Percentiles rank a stretch among this genome's conserved stretches.
phyloP scores from a whole-genome alignment of 352 stramenopile genomes.

The Phytophthora rubi region DNA sequence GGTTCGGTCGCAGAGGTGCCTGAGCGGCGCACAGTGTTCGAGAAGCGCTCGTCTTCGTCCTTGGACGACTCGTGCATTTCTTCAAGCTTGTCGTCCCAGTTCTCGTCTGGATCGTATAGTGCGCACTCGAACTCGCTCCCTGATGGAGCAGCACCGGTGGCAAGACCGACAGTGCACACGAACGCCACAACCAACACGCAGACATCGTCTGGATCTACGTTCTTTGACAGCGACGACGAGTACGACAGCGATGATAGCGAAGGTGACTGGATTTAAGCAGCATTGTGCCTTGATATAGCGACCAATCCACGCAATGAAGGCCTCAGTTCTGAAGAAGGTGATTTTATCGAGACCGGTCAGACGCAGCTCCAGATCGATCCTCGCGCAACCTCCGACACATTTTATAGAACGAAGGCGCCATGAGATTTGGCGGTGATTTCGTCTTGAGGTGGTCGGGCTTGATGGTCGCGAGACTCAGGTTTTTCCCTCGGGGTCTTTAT shows the following conservation, averaged over 20 bases:
- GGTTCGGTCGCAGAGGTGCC: conserved; percentile 27
- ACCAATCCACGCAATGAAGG: conserved; percentile 17
- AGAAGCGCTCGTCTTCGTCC: conserved; percentile 41
- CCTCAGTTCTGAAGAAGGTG: conserved; percentile 3
- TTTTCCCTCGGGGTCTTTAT: conserved; percentile 18
- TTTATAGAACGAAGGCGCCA: not conserved
- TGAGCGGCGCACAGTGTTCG: conserved; percentile 33
- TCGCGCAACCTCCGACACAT: conserved; percentile 9
- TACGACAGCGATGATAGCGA: conserved; percentile 73
- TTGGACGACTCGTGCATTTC: conserved; percentile 42
- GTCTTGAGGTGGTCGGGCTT: conserved; percentile 1
- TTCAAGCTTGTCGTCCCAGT: conserved; percentile 36
- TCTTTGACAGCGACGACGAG: conserved; percentile 63
- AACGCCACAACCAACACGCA: conserved; percentile 24
- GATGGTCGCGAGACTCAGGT: not conserved
- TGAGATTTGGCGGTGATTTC: conserved; percentile 1
- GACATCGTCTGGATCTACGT: conserved; percentile 41
- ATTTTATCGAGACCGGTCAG: conserved; percentile 1
- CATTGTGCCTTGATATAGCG: conserved; percentile 1
- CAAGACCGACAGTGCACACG: conserved; percentile 20
- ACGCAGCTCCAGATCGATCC: conserved; percentile 23
- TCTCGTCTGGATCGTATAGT: conserved; percentile 25
- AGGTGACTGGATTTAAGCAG: conserved; percentile 77
- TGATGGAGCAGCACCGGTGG: conserved; percentile 29
- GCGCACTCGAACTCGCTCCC: conserved; percentile 41